These are phyloP conservation scores for Zygoascus flipseniorum DNA, from an alignment of 805 yeast species.

Conservation along the genomic window DNA sequence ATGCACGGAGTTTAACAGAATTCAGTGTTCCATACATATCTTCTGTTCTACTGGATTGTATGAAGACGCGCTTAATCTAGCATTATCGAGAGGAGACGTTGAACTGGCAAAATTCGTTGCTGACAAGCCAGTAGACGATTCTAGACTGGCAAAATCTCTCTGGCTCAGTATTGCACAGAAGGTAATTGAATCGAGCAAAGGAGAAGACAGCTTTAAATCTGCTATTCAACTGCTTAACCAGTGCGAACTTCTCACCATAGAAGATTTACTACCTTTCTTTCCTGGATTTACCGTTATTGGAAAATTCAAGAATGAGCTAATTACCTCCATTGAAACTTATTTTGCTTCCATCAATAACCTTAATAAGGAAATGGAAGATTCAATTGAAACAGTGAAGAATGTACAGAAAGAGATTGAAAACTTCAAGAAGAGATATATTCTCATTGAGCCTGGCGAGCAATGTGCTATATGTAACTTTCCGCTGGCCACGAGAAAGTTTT, in stretches of 20 bases:
- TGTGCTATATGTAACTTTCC: slow-evolving; percentile 68
- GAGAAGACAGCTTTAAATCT: slow-evolving; percentile 23
- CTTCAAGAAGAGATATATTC: slow-evolving; percentile 43
- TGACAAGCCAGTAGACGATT: slow-evolving; percentile 43
- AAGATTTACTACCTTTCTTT: slow-evolving; percentile 74
- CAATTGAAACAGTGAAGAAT: slow-evolving; percentile 49
- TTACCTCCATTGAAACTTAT: slow-evolving; percentile 66
- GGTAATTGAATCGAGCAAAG: slow-evolving; percentile 27
- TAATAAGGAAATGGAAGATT: slow-evolving; percentile 66
- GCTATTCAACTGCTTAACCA: slow-evolving; percentile 23
- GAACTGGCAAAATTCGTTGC: slow-evolving; percentile 53
- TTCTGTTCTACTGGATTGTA: slow-evolving; percentile 57
- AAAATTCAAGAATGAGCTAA: slow-evolving; percentile 75
- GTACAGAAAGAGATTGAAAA: slow-evolving; percentile 53
- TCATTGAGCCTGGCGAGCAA: slow-evolving; percentile 75
- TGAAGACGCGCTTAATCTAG: slow-evolving; percentile 75
- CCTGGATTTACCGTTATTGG: slow-evolving; percentile 80
- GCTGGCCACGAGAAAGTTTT: slow-evolving; percentile 62
- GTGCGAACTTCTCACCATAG: slow-evolving; percentile 43
- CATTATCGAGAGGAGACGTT: slow-evolving; percentile 51
- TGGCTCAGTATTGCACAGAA: slow-evolving; percentile 63
- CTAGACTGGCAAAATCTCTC: slow-evolving; percentile 51
- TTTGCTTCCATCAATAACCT: slow-evolving; percentile 57
- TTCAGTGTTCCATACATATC: slow-evolving; percentile 63
- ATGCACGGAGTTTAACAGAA: slow-evolving; percentile 51